phyloP scores from a whole-genome alignment of 1,284 basidiomycete species.

The Malassezia brasiliensis region DNA sequence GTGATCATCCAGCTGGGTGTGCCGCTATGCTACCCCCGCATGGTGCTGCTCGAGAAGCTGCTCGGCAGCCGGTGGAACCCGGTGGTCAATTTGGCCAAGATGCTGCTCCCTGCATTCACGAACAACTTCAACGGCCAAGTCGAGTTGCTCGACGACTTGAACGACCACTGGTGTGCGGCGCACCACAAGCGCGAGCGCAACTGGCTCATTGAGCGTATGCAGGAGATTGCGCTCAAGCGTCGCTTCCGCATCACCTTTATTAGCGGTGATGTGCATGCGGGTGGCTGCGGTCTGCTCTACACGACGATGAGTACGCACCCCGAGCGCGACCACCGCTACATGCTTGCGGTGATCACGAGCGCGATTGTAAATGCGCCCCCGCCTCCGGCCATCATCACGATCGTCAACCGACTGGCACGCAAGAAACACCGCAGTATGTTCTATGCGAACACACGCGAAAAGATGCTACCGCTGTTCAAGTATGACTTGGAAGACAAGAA shows the following conservation, averaged over 20 bases:
- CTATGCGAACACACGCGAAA: conserved; percentile 59
- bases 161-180: conserved; percentile 63
- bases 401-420: conserved; percentile 68
- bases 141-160: conserved; percentile 47
- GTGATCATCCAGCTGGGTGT: conserved; percentile 46
- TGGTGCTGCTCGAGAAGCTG: conserved; percentile 44
- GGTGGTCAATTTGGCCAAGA: conserved; percentile 39
- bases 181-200: conserved; percentile 73
- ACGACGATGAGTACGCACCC: conserved; percentile 17
- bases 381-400: conserved; percentile 64
- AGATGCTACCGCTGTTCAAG: conserved; percentile 64
- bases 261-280: conserved; percentile 45
- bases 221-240: conserved; percentile 35
- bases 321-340: conserved; percentile 36
- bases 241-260: conserved; percentile 38
- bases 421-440: conserved; percentile 62
- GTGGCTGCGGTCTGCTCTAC: conserved; percentile 30
- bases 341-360: conserved; percentile 40
- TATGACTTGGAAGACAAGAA: conserved; percentile 69
- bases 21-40: conserved; percentile 45
- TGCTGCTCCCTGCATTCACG: conserved; percentile 31
- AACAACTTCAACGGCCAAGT: conserved; percentile 47
- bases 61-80: conserved; percentile 39
- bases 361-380: conserved; percentile 53
- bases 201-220: conserved; percentile 63